Evolutionary conservation across 1,284 basidiomycete genomes (phyloP).

Genomic region (Cutaneotrichosporon cyanovorans): DNA sequence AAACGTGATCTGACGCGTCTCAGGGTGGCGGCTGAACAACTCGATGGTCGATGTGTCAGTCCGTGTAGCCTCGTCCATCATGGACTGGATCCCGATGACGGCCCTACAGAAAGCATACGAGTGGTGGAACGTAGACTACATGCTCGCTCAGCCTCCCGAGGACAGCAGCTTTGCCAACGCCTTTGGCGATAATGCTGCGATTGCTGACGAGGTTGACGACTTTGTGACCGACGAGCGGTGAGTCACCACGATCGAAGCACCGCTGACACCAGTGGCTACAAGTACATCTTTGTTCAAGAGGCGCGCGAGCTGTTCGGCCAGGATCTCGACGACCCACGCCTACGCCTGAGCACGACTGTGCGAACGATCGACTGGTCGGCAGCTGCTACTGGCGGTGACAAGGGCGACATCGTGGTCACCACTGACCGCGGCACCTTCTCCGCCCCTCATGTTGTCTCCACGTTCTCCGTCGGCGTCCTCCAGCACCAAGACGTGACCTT

Average conservation of each 20-base stretch:
- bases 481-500: slow-evolving; percentile 58
- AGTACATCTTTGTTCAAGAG: slow-evolving; percentile 56
- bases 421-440: slow-evolving; percentile 48
- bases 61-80: slow-evolving; percentile 19
- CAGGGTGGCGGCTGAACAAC: slow-evolving; percentile 18
- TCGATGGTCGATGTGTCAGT: slow-evolving; percentile 19
- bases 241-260: not conserved
- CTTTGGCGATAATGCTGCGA: slow-evolving; percentile 20
- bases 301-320: slow-evolving; percentile 56
- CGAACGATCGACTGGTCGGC: slow-evolving; percentile 50
- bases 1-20: not conserved
- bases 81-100: slow-evolving; percentile 21
- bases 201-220: slow-evolving; percentile 13
- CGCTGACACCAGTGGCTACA: slow-evolving; percentile 48
- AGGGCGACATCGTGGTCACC: slow-evolving; percentile 47
- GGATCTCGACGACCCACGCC: slow-evolving; percentile 50
- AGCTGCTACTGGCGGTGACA: slow-evolving; percentile 3
- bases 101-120: slow-evolving; percentile 19
- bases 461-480: slow-evolving; percentile 54
- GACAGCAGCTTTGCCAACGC: slow-evolving; percentile 18
- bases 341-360: slow-evolving; percentile 54
- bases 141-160: slow-evolving; percentile 19
- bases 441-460: slow-evolving; percentile 56
- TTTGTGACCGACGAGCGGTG: slow-evolving; percentile 22
- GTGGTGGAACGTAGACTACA: slow-evolving; percentile 24